Conservation (phyloP, 208 protist species). For the Trypanosoma lewisi region DNA sequence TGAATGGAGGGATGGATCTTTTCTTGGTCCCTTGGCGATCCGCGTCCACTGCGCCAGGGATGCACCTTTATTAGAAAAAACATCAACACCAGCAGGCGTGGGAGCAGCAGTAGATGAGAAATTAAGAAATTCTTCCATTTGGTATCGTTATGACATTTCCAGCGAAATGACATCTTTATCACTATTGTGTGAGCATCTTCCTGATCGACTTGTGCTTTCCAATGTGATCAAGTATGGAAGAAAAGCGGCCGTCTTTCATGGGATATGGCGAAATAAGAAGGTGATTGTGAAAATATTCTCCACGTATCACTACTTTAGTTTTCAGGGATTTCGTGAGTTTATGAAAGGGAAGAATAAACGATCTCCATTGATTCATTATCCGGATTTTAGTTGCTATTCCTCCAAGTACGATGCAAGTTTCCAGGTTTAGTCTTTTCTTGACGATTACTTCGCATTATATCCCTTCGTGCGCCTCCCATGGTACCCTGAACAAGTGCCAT, state of each 20-base stretch:
- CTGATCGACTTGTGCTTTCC: background rate
- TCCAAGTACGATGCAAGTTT: conserved; percentile 17
- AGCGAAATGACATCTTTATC: background rate
- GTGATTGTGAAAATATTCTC: conserved; percentile 18
- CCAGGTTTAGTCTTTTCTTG: conserved; percentile 15
- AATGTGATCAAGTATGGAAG: conserved; percentile 12
- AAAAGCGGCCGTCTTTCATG: conserved; percentile 12
- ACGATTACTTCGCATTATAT: conserved; percentile 3
- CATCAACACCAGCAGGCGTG: too few relatives aligned
- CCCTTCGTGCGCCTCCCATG: background rate
- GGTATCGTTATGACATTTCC: background rate
- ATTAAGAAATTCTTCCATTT: background rate
- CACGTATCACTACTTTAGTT: conserved; percentile 19
- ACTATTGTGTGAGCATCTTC: conserved; percentile 17
- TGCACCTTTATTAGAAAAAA: too few relatives aligned
- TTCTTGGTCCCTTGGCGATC: background rate
- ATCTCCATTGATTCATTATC: conserved; percentile 22
- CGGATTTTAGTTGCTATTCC: conserved; percentile 21
- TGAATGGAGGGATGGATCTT: background rate
- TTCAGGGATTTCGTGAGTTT: conserved; percentile 15
- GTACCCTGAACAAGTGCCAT: background rate
- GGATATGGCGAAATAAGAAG: background rate
- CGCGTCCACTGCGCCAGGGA: background rate
- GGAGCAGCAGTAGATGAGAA: background rate
- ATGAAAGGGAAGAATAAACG: background rate